Base-by-base conservation (phyloP, 2,329 filamentous ascomycete genomes). In the Acrocalymma vagum region DNA sequence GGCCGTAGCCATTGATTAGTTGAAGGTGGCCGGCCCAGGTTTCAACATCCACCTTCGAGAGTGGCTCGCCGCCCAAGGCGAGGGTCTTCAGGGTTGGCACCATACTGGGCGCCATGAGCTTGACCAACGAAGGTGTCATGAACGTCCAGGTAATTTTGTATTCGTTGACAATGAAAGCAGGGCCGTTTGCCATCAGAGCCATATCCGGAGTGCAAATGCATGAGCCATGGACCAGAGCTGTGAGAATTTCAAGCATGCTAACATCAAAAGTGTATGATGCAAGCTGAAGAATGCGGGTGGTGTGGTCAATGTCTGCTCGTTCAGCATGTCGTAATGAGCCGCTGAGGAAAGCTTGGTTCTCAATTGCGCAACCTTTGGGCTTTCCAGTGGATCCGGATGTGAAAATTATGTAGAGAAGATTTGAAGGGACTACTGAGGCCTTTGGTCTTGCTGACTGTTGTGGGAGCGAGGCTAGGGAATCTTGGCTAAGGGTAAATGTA, bases 231-330 rank as follows among this genome's bases (percentile, higher is more conserved):
- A 67, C 62, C 9, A 79, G 63, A 0, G 76, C 77, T 49, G 73
- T 76, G 4, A 78, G 67, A 62, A 79, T 77, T 45, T 76, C 77
- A 53, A 72, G 70, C 24, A 78, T 74, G 47, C 72, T 74, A 22
- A 75, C 74, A 37, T 80, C 78, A 43, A 80, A 80, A 10, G 35
- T 36, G 18, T 38, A 41, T 3, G 36, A 27, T 11, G 40, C 29
- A 81, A 78, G 5, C 76, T 78, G 58, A 78, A 82, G 11, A 77
- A 79, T 3, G 79, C 81, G 41, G 81, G 76, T 44, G 83, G 79
- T 8, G 9, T 32, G 29, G 6, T 20, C 22, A 16, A 5, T 17
- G 4, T 6, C 18, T 9, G 9, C n/a, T n/a, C n/a, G n/a, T n/a
- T n/a, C n/a, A n/a, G n/a, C n/a, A n/a, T 18, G 6, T 15, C 14